Evolutionary conservation across 768 basidiomycete species (phyloP), one percentile per base, ranked within the genome.

Genomic region (Clavulina sp.): DNA sequence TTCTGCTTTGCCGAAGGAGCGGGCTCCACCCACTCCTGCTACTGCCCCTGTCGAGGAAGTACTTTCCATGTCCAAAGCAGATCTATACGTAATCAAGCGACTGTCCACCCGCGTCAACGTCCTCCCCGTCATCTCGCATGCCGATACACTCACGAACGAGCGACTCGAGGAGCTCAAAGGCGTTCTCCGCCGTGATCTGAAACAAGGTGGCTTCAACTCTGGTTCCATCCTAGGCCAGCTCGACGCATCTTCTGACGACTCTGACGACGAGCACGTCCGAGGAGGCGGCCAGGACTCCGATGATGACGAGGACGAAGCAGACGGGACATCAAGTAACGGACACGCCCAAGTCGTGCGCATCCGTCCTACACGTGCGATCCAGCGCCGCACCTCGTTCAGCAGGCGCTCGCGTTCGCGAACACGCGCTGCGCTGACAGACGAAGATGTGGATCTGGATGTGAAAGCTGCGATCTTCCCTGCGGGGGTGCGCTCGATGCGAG

Each of bases 111-210:
- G 85, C 52, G 73, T 75, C 54, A 89, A 91, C 60, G 73, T 91
- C 19, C 73, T 91, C 48, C 87, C 87, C 44, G 76, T 89, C 49
- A 74, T 91, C 56, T 81, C 81, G 13, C 80, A 70, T 54, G 72
- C 85, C 2, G 87, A 91, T 64, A 84, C 84, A 34, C 70, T 91
- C 54, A 89, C 87, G 33, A 81, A 89, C 60, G 80, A 78, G 55
- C 80, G 74, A 57, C 69, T 91, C 52, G 64, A 65, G 41, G 73
- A 75, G 43, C 71, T 87, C 48, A 88, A 87, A 69, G 66, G 71
- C 49, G 81, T 80, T 26, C 74, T 89, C n/a, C 76, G 75, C 43
- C 72, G 66, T 48, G 84, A 80, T 52, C 67, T 89, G 34, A 67
- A 68, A 49, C 73, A 75, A 50, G 79, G 80, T 19, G 75, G 75